Base-by-base conservation (phyloP, 176 grass and related monocot genomes). In the Avena insularis region DNA sequence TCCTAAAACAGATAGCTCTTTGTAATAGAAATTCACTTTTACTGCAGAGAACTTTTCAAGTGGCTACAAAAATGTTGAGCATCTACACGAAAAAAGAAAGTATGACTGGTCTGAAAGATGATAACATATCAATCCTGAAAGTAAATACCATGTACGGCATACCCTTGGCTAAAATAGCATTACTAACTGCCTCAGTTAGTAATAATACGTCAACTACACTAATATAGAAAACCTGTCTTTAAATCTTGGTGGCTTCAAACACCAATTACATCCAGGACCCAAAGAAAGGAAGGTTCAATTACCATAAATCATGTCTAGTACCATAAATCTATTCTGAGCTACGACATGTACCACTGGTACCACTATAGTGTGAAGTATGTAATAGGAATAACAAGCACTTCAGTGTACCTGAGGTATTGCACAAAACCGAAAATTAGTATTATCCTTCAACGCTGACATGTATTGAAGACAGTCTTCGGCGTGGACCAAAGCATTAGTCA, bases 401-500 rank as follows among this genome's bases (percentile, higher is more conserved):
- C 7, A 54, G 51, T 70, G 59, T 90, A 98, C 97, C 97, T 98
- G 97, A 35, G 97, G 97, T 85, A 98, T 98, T 38, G 94, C 87
- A 29, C 94, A 96, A 91, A 98, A 98, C 14, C 89, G 84, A 82
- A 96, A 98, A 91, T 93, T 94, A n/a, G 90, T 66, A 64, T 45
- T 16, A 88, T 94, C 90, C 80, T 96, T 98, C 71, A 98, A 89
- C 7, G 82, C 69, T 73, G 93, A 83, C 92, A 98, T 96, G 89
- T 98, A 98, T 50, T 87, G 31, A 74, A 98, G 89, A 83, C 93
- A 98, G 46, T 94, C 92, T 85, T 93, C 87, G 12, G 86, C 92
- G 83, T 98, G 97, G 82, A 75, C 79, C 65, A 98, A 84, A 90
- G 97, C 94, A 88, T 98, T 89, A 57, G 94, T 96, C 69, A 98